Evolutionary conservation across 164 flowering plant species (phyloP), one percentile per base, ranked within the genome.

Genomic region (Echeveria elegans): DNA sequence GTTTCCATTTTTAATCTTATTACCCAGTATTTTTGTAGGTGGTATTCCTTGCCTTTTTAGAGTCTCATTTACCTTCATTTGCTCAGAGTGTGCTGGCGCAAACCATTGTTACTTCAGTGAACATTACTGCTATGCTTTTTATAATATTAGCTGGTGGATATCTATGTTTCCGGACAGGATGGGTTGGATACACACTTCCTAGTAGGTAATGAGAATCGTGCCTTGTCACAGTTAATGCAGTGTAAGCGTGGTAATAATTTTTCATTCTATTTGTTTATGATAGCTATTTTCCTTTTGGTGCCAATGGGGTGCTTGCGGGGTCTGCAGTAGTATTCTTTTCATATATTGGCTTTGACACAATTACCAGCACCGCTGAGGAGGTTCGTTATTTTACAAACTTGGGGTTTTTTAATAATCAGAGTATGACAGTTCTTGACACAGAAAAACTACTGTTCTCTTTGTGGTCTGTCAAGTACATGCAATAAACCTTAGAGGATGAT

Each of bases 121-220:
- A 61, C 78, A 72, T 86, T 38, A 86, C 87, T 73, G 92, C 85
- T 52, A 77, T 93, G 97, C 62, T 84, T 64, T 88, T 93, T 78
- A 87, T 88, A 47, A 79, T 90, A 63, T 65, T 84, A 70, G 92
- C 89, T 70, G 98, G 98, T 67, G 80, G 85, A 52, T 88, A 90
- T 78, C 76, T 93, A 62, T 90, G 96, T 50, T 87, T 83, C 73
- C 82, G 82, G 75, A 81, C 81, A 74, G 98, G 94, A 73, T 93
- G 97, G 98, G 74, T 68, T 66, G 98, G 98, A 70, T 93, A 93
- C 75, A 77, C 81, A 69, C 85, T 88, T 73, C 83, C 92, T 34
- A 70, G 70, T 9, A 96, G 98, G 97, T 90, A 87, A 66, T 68
- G 52, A 37, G 30, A 23, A 23, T 58, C 32, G 24, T n/a, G 48